These are phyloP conservation scores for Pseudoscleropodium purum DNA, from an alignment of 225 moss, liverwort and hornwort species.

Conservation along the genomic window DNA sequence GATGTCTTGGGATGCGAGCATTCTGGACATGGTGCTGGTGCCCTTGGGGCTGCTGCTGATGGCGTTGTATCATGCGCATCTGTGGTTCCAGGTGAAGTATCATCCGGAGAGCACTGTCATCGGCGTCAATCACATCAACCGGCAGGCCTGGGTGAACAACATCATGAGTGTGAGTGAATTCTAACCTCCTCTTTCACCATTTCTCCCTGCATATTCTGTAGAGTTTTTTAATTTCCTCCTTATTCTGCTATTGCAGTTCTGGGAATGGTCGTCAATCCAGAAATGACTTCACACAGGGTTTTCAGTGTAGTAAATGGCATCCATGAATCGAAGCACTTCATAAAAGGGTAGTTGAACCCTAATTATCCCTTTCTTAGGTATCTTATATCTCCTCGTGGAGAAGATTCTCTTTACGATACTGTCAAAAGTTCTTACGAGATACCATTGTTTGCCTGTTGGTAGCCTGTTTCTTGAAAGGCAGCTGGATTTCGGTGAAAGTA, in stretches of 20 bases:
- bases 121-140: slow-evolving; percentile 70
- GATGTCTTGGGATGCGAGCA: slow-evolving; percentile 50
- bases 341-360: not conserved
- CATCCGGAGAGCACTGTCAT: slow-evolving; percentile 56
- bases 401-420: not conserved
- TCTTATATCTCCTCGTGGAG: not conserved
- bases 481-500: not conserved
- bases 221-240: not conserved
- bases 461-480: not conserved
- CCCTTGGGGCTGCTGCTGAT: slow-evolving; percentile 43
- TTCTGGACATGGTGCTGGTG: slow-evolving; percentile 62
- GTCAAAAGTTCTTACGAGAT: not conserved
- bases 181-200: not conserved
- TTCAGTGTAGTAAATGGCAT: not conserved
- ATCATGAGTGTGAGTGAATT: slow-evolving; percentile 46
- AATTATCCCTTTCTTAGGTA: not conserved
- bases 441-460: not conserved
- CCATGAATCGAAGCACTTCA: not conserved
- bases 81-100: slow-evolving; percentile 30
- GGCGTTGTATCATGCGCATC: slow-evolving; percentile 31
- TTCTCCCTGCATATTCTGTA: not conserved
- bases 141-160: slow-evolving; percentile 54
- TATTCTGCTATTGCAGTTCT: not conserved
- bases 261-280: not conserved
- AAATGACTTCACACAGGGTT: not conserved